phyloP scores from a whole-genome alignment of 495 filamentous ascomycete species.

The Parathielavia appendiculata region DNA sequence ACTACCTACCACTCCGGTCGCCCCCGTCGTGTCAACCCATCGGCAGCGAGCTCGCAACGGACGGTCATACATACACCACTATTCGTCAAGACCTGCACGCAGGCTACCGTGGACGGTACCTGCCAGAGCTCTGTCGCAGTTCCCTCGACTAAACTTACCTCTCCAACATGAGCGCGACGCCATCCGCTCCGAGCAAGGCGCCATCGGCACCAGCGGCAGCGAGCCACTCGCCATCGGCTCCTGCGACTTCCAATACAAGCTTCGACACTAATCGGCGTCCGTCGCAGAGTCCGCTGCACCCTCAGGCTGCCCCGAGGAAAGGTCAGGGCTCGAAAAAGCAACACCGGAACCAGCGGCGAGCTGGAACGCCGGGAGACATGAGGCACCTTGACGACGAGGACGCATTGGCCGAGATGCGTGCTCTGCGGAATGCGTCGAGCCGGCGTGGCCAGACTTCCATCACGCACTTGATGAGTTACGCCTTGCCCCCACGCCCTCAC shows the following conservation, averaged over 20 bases:
- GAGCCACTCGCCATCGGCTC: slow-evolving; percentile 23
- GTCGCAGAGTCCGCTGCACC: slow-evolving; percentile 51
- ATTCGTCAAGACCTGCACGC: background rate
- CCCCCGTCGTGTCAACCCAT: background rate
- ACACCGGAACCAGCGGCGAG: slow-evolving; percentile 56
- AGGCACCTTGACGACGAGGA: slow-evolving; percentile 57
- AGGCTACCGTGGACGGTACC: background rate
- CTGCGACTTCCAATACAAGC: slow-evolving; percentile 31
- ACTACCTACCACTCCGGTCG: background rate
- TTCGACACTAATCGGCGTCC: slow-evolving; percentile 59
- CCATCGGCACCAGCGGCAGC: slow-evolving; percentile 31
- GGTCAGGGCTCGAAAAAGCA: slow-evolving; percentile 69
- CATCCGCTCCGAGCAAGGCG: slow-evolving; percentile 42
- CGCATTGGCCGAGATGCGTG: slow-evolving; percentile 75
- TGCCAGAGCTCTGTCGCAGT: background rate
- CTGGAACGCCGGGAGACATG: slow-evolving; percentile 24
- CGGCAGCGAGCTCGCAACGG: background rate
- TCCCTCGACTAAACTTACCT: background rate
- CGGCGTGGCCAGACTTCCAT: slow-evolving; percentile 94
- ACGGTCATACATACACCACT: background rate
- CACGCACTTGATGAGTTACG: slow-evolving; percentile 92
- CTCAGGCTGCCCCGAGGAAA: slow-evolving; percentile 57
- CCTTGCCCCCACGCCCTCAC: slow-evolving; percentile 70
- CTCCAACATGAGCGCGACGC: slow-evolving; percentile 43
- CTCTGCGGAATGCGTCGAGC: slow-evolving; percentile 76